Conservation (phyloP, 2,329 filamentous ascomycete genomes). For the Exophiala phaeomuriformis region DNA sequence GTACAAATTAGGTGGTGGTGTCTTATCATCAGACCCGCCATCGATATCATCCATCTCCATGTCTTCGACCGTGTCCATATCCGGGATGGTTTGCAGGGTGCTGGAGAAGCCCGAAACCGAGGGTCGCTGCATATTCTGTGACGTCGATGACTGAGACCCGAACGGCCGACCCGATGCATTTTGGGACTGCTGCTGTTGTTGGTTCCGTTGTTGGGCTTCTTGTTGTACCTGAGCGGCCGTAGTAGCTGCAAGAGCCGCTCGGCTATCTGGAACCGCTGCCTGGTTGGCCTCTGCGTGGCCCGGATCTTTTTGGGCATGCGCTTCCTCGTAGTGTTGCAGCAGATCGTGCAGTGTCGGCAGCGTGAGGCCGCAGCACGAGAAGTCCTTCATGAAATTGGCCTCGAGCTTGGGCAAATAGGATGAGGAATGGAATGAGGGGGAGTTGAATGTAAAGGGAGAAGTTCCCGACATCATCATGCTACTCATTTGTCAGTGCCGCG, state of each 20-base stretch:
- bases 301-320: constrained; percentile 66
- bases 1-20: constrained; percentile 35
- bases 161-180: constrained; percentile 26
- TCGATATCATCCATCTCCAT: constrained; percentile 92
- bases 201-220: constrained; percentile 40
- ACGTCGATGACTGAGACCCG: constrained; percentile 20
- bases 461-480: constrained; percentile 95
- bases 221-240: constrained; percentile 44
- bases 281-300: constrained; percentile 44
- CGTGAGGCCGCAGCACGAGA: constrained; percentile 85
- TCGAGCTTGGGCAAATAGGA: constrained; percentile 95
- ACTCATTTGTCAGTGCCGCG: constrained; percentile 22
- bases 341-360: constrained; percentile 89
- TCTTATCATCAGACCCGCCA: constrained; percentile 30
- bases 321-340: constrained; percentile 92
- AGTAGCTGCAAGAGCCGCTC: constrained; percentile 41
- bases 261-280: constrained; percentile 42
- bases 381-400: constrained; percentile 95
- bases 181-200: constrained; percentile 28
- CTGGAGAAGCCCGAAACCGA: constrained; percentile 21
- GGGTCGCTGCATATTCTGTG: constrained; percentile 22
- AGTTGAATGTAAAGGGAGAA: constrained; percentile 78
- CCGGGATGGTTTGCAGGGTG: constrained; percentile 30
- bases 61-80: constrained; percentile 53
- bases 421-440: constrained; percentile 85